These are phyloP conservation scores for Fusarium sp. DNA, from an alignment of 2,329 filamentous ascomycete genomes.

Conservation along the genomic window DNA sequence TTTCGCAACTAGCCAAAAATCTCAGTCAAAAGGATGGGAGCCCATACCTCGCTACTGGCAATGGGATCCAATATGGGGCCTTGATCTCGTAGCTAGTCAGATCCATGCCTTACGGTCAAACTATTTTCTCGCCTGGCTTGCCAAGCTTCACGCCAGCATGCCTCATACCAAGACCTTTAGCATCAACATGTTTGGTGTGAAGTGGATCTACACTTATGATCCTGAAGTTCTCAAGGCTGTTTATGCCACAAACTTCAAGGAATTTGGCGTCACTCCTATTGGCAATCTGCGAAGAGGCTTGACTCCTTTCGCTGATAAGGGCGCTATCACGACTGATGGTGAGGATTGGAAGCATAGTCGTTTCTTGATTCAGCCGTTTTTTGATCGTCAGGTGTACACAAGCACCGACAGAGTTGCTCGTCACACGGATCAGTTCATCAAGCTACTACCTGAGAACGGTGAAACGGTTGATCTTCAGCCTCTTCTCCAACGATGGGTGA, in stretches of 20 bases:
- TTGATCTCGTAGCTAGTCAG: background rate
- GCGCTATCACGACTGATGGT: slow-evolving; percentile 1
- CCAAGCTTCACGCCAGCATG: background rate
- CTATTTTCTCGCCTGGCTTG: background rate
- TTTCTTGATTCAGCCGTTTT: background rate
- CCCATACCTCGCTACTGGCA: slow-evolving; percentile 2
- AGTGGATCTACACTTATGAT: background rate
- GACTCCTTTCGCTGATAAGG: slow-evolving; percentile 1
- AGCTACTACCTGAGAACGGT: background rate
- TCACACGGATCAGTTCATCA: slow-evolving; percentile 1
- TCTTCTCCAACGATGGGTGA: background rate
- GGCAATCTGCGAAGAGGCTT: background rate
- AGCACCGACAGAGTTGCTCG: slow-evolving; percentile 2
- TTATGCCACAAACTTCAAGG: background rate
- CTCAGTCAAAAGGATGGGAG: background rate
- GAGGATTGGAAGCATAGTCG: slow-evolving; percentile 5
- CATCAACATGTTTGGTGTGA: slow-evolving; percentile 1
- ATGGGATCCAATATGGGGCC: background rate
- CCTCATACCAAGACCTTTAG: background rate
- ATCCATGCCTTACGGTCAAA: background rate
- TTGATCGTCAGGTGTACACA: slow-evolving; percentile 7
- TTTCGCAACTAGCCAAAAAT: rapidly evolving
- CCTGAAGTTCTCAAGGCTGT: slow-evolving; percentile 1
- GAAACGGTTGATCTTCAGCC: background rate
- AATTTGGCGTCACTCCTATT: background rate